phyloP scores from a whole-genome alignment of 108 stramenopile genomes.

The Poteriospumella lacustris region DNA sequence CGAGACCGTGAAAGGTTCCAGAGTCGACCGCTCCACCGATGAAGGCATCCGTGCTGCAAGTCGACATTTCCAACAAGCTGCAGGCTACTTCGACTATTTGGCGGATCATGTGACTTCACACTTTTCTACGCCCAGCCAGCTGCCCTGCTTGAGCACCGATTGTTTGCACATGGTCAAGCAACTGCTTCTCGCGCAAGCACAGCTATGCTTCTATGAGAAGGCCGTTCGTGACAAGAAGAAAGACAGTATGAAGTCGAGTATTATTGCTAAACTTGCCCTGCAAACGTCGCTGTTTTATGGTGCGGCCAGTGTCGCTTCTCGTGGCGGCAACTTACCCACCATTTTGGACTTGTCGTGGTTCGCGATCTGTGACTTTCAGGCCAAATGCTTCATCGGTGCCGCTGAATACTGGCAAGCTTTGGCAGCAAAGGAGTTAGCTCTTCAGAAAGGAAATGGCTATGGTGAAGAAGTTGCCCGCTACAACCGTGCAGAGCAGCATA shows the following conservation, averaged over 20 bases:
- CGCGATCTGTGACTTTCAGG: conserved; percentile 36
- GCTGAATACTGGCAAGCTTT: conserved; percentile 32
- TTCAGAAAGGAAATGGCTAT: conserved; percentile 13
- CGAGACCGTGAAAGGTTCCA: conserved; percentile 2
- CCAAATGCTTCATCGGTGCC: conserved; percentile 36
- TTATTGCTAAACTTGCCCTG: conserved; percentile 29
- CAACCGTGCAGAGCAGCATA: background rate
- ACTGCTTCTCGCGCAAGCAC: conserved; percentile 45
- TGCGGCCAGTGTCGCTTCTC: background rate
- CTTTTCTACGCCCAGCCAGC: background rate
- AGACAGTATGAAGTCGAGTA: conserved; percentile 21
- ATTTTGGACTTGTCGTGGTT: conserved; percentile 37
- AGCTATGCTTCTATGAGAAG: conserved; percentile 49
- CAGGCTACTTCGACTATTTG: conserved; percentile 35
- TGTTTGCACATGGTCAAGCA: conserved; percentile 25
- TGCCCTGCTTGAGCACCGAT: conserved; percentile 26
- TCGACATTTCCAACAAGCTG: conserved; percentile 35
- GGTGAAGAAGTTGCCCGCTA: background rate
- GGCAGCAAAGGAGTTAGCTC: conserved; percentile 18
- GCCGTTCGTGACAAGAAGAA: conserved; percentile 30
- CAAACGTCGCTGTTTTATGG: conserved; percentile 30
- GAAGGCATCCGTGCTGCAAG: conserved; percentile 33
- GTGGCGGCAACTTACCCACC: background rate
- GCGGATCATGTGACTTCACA: background rate
- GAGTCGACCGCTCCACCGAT: conserved; percentile 29